Percentiles rank a stretch among this genome's conserved stretches.
Evolutionary conservation across 768 basidiomycete genomes (phyloP).

Genomic region (Mycena belliarum): DNA sequence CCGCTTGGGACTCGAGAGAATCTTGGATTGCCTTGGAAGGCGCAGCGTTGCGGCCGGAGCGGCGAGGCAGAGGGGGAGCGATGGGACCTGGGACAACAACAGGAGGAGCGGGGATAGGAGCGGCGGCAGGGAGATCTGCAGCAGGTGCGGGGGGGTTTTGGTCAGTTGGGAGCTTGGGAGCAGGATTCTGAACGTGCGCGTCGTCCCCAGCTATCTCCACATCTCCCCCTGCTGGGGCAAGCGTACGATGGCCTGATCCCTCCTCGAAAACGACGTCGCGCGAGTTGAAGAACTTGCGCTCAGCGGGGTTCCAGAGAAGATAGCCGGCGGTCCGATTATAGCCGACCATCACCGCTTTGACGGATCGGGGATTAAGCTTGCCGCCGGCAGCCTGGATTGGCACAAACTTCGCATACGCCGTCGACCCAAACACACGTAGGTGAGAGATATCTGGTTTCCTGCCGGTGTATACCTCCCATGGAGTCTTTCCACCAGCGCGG

Average conservation of each 20-base stretch:
- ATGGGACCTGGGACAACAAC: background rate
- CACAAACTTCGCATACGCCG: constrained; percentile 29
- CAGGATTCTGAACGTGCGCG: constrained; percentile 5
- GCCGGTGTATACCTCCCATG: constrained; percentile 21
- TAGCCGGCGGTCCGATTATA: constrained; percentile 26
- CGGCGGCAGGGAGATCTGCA: background rate
- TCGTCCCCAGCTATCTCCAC: background rate
- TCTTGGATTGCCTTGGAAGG: background rate
- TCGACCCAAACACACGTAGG: constrained; percentile 33
- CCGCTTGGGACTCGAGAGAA: background rate
- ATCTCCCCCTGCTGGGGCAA: constrained; percentile 8
- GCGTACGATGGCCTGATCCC: constrained; percentile 11
- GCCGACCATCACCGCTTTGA: constrained; percentile 25
- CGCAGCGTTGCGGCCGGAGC: background rate
- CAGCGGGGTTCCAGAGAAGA: constrained; percentile 16
- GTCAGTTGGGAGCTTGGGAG: background rate
- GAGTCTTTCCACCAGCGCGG: constrained; percentile 12
- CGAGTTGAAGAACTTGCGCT: constrained; percentile 17
- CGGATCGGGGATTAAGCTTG: constrained; percentile 14
- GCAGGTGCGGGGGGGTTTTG: background rate
- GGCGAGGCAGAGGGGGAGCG: background rate
- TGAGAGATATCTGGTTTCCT: constrained; percentile 29
- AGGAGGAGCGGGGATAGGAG: background rate
- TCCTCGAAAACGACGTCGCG: constrained; percentile 9
- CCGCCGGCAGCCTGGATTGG: constrained; percentile 13